phyloP scores from a whole-genome alignment of 2,329 filamentous ascomycete species.

The Chaetomium olivaceum region DNA sequence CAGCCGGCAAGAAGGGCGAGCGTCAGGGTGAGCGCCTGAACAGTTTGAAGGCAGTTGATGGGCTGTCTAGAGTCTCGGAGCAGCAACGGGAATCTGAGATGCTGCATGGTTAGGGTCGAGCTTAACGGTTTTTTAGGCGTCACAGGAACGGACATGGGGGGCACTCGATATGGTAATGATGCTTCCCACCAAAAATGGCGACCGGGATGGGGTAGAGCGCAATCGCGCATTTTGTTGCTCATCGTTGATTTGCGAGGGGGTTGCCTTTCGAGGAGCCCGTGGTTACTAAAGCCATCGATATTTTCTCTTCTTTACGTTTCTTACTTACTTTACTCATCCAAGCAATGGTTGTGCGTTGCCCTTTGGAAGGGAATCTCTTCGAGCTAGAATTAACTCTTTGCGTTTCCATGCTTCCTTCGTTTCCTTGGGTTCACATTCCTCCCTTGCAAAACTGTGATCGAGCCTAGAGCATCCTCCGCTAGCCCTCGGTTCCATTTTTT shows the following conservation, averaged over 20 bases:
- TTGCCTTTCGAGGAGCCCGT: background rate
- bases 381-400: background rate
- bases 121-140: background rate
- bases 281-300: background rate
- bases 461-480: background rate
- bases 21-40: background rate
- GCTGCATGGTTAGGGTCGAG: background rate
- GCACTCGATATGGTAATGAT: background rate
- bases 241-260: background rate
- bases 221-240: background rate
- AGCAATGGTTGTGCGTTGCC: background rate
- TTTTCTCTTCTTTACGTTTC: background rate
- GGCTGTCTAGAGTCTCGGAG: background rate
- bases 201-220: background rate
- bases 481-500: background rate
- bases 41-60: background rate
- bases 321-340: background rate
- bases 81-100: background rate
- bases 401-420: background rate
- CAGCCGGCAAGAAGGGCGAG: background rate
- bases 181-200: background rate
- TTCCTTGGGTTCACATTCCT: background rate
- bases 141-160: background rate
- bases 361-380: background rate
- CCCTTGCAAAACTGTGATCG: background rate